Conservation (phyloP, 225 moss, liverwort and hornwort species). For the Straminergon stramineum region DNA sequence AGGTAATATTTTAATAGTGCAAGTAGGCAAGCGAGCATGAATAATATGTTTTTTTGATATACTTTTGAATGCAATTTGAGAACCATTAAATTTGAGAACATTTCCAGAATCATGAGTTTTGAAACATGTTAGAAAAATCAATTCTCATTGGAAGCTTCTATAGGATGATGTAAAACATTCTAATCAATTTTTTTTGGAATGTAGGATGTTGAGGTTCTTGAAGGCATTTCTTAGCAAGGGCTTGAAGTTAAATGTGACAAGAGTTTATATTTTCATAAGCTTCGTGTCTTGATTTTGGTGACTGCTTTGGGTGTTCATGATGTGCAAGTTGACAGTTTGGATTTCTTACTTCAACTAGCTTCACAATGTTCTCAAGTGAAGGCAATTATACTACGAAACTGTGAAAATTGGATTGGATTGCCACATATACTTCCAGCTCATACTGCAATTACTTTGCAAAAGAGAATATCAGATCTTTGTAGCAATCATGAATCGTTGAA, state of each 20-base stretch:
- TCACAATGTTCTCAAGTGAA: neutral
- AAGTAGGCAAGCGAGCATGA: neutral
- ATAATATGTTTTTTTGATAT: neutral
- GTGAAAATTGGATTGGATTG: too few species aligned
- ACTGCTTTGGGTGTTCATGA: too few species aligned
- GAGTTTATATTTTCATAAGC: too few species aligned
- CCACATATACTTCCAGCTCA: accelerated
- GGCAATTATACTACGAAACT: too few species aligned
- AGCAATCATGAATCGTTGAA: too few species aligned
- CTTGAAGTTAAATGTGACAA: too few species aligned
- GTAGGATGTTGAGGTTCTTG: neutral
- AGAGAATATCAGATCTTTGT: too few species aligned
- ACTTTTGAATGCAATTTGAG: neutral
- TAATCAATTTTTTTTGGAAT: neutral
- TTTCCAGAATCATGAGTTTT: neutral
- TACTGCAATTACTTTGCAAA: too few species aligned
- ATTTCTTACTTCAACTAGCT: too few species aligned
- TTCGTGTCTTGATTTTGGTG: too few species aligned
- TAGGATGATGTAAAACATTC: too few species aligned
- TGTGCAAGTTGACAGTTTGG: too few species aligned
- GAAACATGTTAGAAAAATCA: neutral
- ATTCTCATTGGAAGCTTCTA: neutral
- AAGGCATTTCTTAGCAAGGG: neutral
- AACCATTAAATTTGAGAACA: neutral
- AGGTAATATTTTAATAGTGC: neutral